Evolutionary conservation across 2,329 filamentous ascomycete genomes (phyloP).

Genomic region (Phyllosticta citriasiana): DNA sequence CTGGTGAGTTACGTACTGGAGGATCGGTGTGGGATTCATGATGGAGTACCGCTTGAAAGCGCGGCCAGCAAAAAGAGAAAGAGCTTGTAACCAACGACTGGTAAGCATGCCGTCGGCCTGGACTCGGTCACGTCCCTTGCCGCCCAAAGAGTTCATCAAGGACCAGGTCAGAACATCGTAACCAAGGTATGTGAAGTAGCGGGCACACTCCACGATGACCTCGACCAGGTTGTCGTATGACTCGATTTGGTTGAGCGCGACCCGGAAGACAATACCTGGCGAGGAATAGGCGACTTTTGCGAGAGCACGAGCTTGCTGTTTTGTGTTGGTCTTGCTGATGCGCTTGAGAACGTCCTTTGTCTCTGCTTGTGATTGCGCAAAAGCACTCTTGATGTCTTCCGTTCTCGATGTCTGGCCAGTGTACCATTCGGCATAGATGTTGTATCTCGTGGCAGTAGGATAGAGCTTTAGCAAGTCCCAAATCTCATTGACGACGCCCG

Average conservation of each 20-base stretch:
- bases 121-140: slow-evolving; percentile 46
- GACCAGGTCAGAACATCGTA: slow-evolving; percentile 94
- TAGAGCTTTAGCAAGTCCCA: slow-evolving; percentile 76
- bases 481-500: slow-evolving; percentile 73
- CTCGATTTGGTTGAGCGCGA: slow-evolving; percentile 83
- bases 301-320: slow-evolving; percentile 74
- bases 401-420: slow-evolving; percentile 65
- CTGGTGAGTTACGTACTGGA: slow-evolving; percentile 84
- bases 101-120: slow-evolving; percentile 64
- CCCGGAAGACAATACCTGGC: slow-evolving; percentile 82
- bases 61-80: slow-evolving; percentile 83
- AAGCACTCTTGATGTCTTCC: slow-evolving; percentile 68
- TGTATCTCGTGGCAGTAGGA: slow-evolving; percentile 66
- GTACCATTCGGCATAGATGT: slow-evolving; percentile 91
- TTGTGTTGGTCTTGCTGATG: slow-evolving; percentile 76
- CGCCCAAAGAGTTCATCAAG: slow-evolving; percentile 61
- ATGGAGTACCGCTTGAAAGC: slow-evolving; percentile 79
- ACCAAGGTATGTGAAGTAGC: slow-evolving; percentile 84
- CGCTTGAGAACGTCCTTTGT: slow-evolving; percentile 82
- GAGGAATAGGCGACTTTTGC: slow-evolving; percentile 89
- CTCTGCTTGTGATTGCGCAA: slow-evolving; percentile 65
- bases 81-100: slow-evolving; percentile 81
- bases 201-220: slow-evolving; percentile 85
- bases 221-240: slow-evolving; percentile 92
- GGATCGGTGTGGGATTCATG: slow-evolving; percentile 72